Evolutionary conservation across 805 yeast species (phyloP).

Genomic region (Sungouiella blattae): DNA sequence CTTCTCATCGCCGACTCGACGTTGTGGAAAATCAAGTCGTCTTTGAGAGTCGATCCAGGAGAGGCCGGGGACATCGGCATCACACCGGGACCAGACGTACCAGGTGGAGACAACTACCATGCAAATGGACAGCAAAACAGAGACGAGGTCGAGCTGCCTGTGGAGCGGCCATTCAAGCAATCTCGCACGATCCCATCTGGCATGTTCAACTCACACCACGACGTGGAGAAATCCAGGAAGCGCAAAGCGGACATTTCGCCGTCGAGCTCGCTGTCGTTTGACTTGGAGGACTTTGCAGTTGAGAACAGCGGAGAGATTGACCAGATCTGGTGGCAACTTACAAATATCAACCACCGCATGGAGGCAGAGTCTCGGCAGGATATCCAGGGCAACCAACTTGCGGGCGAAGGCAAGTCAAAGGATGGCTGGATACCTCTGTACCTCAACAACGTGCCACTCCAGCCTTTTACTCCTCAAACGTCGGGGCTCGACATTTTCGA

Average conservation of each 20-base stretch:
- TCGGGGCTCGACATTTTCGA: background rate
- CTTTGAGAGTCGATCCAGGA: background rate
- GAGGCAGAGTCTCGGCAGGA: background rate
- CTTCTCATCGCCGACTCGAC: slow-evolving; percentile 8
- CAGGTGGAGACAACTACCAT: too few relatives aligned
- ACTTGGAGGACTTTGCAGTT: slow-evolving; percentile 4
- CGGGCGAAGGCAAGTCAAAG: background rate
- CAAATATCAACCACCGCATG: slow-evolving; percentile 1
- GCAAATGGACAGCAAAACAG: too few relatives aligned
- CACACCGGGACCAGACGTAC: background rate
- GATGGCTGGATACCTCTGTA: background rate
- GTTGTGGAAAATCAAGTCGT: slow-evolving; percentile 3
- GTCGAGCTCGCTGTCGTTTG: slow-evolving; percentile 1
- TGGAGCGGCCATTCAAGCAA: too few relatives aligned
- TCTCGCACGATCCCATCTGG: too few relatives aligned
- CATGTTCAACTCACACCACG: too few relatives aligned
- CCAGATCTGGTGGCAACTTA: slow-evolving; percentile 4
- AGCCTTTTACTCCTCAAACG: background rate
- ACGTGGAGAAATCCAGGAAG: background rate
- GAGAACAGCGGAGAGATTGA: slow-evolving; percentile 3
- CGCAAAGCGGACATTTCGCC: background rate
- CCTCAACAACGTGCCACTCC: background rate
- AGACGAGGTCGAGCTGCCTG: background rate
- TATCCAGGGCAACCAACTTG: background rate
- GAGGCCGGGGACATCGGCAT: background rate